phyloP scores from a whole-genome alignment of 148 eudicot genomes.

The Cornus kousa region DNA sequence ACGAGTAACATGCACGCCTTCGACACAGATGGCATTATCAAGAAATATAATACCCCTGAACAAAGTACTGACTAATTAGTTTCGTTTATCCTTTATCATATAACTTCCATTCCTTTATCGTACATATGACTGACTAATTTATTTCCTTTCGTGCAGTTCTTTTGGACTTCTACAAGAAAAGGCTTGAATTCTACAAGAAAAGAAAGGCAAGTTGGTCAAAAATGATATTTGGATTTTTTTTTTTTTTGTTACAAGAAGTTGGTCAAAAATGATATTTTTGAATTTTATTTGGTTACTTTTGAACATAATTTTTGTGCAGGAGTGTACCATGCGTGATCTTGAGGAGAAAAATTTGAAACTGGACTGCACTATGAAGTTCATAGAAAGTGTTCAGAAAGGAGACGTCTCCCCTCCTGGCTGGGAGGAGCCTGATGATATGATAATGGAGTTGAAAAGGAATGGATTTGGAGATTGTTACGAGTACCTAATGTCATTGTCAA shows the following conservation, averaged over 20 bases:
- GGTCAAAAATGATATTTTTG: not conserved
- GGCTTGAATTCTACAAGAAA: too few relatives aligned
- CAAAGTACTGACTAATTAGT: constrained; percentile 27
- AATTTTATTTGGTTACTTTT: too few relatives aligned
- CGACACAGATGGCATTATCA: constrained; percentile 67
- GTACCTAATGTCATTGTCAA: constrained; percentile 77
- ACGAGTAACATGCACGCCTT: constrained; percentile 96
- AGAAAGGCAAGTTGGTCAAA: too few relatives aligned
- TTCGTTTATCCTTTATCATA: not conserved
- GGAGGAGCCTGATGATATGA: constrained; percentile 74
- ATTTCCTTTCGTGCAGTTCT: constrained; percentile 60
- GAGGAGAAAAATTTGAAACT: constrained; percentile 52
- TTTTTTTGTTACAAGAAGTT: too few relatives aligned
- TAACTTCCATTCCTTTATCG: not conserved
- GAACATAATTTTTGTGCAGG: constrained; percentile 31
- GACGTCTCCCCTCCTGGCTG: constrained; percentile 73
- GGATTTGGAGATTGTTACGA: too few relatives aligned
- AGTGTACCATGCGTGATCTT: constrained; percentile 44
- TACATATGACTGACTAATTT: not conserved
- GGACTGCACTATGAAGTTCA: constrained; percentile 75
- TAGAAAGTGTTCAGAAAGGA: constrained; percentile 74
- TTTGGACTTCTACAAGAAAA: constrained; percentile 60
- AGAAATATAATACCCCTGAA: too few relatives aligned
- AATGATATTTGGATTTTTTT: too few relatives aligned
- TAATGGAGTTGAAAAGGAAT: constrained; percentile 60